A percentile compares a stretch with the other conserved stretches of the same genome.
Evolutionary conservation across 805 yeast species (phyloP).

Genomic region (Schizosaccharomyces japonicus): DNA sequence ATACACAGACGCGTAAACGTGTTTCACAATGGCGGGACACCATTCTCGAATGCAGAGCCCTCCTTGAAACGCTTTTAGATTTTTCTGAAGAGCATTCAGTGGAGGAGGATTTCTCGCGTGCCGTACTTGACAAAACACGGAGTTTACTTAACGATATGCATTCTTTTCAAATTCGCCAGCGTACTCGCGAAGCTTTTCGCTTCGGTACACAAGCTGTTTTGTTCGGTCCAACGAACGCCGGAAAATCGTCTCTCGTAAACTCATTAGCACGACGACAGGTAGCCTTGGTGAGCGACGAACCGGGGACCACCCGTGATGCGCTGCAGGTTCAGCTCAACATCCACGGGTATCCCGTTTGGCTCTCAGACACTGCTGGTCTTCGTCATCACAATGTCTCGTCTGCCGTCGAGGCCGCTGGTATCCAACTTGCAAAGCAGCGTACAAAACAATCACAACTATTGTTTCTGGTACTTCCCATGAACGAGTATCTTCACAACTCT

Average conservation of each 20-base stretch:
- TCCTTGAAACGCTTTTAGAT: slow-evolving; percentile 71
- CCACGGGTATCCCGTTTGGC: slow-evolving; percentile 55
- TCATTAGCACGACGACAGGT: slow-evolving; percentile 53
- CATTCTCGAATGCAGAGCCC: slow-evolving; percentile 43
- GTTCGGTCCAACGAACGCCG: slow-evolving; percentile 88
- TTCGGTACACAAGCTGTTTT: slow-evolving; percentile 52
- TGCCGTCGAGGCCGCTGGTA: slow-evolving; percentile 55
- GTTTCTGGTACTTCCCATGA: slow-evolving; percentile 33
- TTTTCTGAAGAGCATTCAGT: slow-evolving; percentile 85
- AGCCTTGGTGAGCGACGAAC: slow-evolving; percentile 72
- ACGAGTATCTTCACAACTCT: too few relatives aligned
- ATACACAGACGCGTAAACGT: slow-evolving; percentile 32
- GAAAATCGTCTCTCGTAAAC: slow-evolving; percentile 73
- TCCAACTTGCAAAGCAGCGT: slow-evolving; percentile 43
- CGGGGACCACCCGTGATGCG: slow-evolving; percentile 85
- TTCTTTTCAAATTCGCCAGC: slow-evolving; percentile 22
- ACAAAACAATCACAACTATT: slow-evolving; percentile 42
- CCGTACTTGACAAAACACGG: slow-evolving; percentile 28
- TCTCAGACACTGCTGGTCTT: slow-evolving; percentile 89
- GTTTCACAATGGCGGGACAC: slow-evolving; percentile 44
- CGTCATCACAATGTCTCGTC: slow-evolving; percentile 20
- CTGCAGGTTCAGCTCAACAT: slow-evolving; percentile 63
- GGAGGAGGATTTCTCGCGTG: slow-evolving; percentile 28
- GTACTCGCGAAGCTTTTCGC: slow-evolving; percentile 36
- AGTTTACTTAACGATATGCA: slow-evolving; percentile 24